These are phyloP conservation scores for Lophium mytilinum DNA, from an alignment of 495 filamentous ascomycete genomes.

Conservation along the genomic window DNA sequence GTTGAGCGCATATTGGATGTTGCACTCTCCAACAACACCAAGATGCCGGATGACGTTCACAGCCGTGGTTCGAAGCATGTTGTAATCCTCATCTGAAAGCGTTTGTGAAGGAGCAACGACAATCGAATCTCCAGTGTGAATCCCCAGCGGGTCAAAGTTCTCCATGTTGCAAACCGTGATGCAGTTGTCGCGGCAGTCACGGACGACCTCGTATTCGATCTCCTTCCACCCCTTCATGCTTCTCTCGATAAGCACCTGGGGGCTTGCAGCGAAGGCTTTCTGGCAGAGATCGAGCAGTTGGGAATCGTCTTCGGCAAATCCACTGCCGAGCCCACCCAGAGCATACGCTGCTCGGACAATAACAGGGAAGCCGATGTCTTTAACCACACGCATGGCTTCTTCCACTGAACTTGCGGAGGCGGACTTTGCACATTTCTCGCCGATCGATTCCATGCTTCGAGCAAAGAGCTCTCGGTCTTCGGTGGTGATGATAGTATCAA, in stretches of 20 bases:
- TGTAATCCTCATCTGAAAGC: conserved; percentile 92
- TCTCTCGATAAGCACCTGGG: conserved; percentile 90
- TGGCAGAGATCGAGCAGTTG: conserved; percentile 86
- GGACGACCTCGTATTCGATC: conserved; percentile 94
- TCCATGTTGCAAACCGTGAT: conserved; percentile 99
- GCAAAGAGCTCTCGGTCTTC: conserved; percentile 97
- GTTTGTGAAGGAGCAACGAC: conserved; percentile 95
- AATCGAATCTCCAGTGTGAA: conserved; percentile 95
- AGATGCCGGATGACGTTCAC: conserved; percentile 95
- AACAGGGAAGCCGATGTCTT: conserved; percentile 88
- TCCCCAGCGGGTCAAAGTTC: conserved; percentile 95
- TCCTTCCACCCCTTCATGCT: conserved; percentile 99
- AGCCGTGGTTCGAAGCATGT: conserved; percentile 94
- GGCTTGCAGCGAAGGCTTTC: conserved; percentile 89
- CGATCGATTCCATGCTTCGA: conserved; percentile 95
- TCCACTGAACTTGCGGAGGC: conserved; percentile 81
- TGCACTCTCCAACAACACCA: conserved; percentile 94
- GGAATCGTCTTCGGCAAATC: conserved; percentile 86
- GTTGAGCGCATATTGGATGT: conserved; percentile 94
- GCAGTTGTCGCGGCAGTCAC: conserved; percentile 91
- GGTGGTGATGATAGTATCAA: conserved; percentile 96
- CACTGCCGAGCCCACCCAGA: conserved; percentile 88
- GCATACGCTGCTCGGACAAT: conserved; percentile 97
- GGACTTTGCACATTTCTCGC: conserved; percentile 95
- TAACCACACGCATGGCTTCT: conserved; percentile 74